Conservation (phyloP, 192 early-diverging fungal genomes). For the Mortierella alpina region DNA sequence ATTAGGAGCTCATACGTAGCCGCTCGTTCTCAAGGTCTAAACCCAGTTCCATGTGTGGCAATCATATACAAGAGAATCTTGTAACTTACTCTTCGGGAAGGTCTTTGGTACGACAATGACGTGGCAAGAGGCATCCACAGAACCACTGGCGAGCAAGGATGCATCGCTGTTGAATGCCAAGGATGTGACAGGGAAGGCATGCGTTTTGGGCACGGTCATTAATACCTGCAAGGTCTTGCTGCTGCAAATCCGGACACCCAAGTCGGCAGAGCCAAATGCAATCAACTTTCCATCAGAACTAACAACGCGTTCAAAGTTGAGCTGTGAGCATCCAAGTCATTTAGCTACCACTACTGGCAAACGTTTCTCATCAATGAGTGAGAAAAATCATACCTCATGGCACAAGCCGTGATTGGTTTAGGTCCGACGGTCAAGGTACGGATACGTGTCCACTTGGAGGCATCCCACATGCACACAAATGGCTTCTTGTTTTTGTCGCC, state of each 20-base stretch:
- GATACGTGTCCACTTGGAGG: slow-evolving; percentile 65
- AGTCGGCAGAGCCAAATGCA: slow-evolving; percentile 79
- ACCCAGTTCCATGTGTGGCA: too few relatives aligned
- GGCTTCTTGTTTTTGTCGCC: slow-evolving; percentile 61
- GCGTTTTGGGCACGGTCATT: slow-evolving; percentile 72
- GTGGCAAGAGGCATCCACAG: slow-evolving; percentile 81
- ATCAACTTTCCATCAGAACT: slow-evolving; percentile 78
- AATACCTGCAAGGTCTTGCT: slow-evolving; percentile 69
- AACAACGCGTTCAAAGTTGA: not conserved
- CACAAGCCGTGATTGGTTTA: slow-evolving; percentile 74
- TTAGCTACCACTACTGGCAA: too few relatives aligned
- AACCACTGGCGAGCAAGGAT: slow-evolving; percentile 79
- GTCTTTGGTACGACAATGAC: slow-evolving; percentile 67
- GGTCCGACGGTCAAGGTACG: slow-evolving; percentile 58
- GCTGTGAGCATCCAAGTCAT: too few relatives aligned
- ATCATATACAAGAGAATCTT: not conserved
- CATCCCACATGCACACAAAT: slow-evolving; percentile 72
- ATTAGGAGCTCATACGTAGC: not conserved
- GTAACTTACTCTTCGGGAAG: slow-evolving; percentile 49
- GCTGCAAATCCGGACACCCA: slow-evolving; percentile 74
- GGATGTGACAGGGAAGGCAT: slow-evolving; percentile 83
- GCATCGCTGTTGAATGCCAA: slow-evolving; percentile 77
- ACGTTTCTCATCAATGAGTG: not conserved
- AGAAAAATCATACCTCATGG: slow-evolving; percentile 62
- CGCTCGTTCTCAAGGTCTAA: not conserved